Conservation (phyloP, 306 rosid species). For the Corylus avellana region DNA sequence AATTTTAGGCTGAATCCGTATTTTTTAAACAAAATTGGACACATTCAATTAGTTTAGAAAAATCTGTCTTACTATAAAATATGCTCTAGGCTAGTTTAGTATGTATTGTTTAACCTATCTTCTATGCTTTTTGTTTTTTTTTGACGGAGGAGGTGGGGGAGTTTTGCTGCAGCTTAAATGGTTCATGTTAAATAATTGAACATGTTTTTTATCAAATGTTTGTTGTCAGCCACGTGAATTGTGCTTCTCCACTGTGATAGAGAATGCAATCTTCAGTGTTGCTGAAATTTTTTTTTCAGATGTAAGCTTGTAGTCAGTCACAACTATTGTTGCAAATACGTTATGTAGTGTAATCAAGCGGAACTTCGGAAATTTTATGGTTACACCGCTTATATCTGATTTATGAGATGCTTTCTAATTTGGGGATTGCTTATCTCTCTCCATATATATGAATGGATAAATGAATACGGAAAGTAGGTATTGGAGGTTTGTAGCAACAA, state of each 20-base stretch:
- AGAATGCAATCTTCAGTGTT: background rate
- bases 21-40: background rate
- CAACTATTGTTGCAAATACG: background rate
- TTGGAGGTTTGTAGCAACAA: too few species aligned
- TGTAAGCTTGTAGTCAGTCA: constrained; percentile 2
- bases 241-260: background rate
- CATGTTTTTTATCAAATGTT: background rate
- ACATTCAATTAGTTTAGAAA: background rate
- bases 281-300: background rate
- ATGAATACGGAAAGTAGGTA: too few species aligned
- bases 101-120: background rate
- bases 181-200: background rate
- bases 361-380: background rate
- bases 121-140: background rate
- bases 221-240: constrained; percentile 11
- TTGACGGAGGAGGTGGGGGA: too few species aligned
- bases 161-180: too few species aligned
- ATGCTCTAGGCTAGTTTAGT: background rate
- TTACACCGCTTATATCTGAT: background rate
- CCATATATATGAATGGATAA: too few species aligned
- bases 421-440: too few species aligned
- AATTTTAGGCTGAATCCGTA: background rate
- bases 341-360: background rate
- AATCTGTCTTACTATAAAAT: background rate
- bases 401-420: too few species aligned